Evolutionary conservation across 169 alveolate genomes (phyloP).

Genomic region (Plasmodium coatneyi): DNA sequence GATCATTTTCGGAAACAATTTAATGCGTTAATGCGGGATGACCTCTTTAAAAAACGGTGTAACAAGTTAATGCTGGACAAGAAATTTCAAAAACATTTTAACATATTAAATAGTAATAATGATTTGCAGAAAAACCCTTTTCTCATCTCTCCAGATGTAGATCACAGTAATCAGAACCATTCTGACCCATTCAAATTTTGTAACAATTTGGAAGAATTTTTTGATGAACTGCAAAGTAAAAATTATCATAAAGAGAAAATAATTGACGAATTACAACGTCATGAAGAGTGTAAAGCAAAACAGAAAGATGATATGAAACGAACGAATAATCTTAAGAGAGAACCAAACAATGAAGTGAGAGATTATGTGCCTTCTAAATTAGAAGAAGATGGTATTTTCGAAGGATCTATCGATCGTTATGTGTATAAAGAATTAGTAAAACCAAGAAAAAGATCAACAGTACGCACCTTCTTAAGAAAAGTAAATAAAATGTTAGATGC

Average conservation of each 20-base stretch:
- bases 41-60: background rate
- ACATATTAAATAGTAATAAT: background rate
- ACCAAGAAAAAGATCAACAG: too few relatives aligned
- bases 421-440: background rate
- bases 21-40: background rate
- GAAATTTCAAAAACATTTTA: background rate
- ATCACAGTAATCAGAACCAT: background rate
- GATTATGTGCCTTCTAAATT: background rate
- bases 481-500: too few relatives aligned
- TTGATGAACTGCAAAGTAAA: too few relatives aligned
- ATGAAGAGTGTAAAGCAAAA: too few relatives aligned
- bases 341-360: background rate
- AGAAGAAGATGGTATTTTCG: background rate
- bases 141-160: background rate
- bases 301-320: background rate
- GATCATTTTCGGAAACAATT: background rate
- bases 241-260: too few relatives aligned
- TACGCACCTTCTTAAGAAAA: too few relatives aligned
- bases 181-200: too few relatives aligned
- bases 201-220: background rate
- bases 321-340: background rate
- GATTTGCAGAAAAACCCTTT: background rate
- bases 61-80: background rate
- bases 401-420: background rate
- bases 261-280: too few relatives aligned